These are phyloP conservation scores for Punica granatum DNA, from an alignment of 345 rosid species.

Conservation along the genomic window DNA sequence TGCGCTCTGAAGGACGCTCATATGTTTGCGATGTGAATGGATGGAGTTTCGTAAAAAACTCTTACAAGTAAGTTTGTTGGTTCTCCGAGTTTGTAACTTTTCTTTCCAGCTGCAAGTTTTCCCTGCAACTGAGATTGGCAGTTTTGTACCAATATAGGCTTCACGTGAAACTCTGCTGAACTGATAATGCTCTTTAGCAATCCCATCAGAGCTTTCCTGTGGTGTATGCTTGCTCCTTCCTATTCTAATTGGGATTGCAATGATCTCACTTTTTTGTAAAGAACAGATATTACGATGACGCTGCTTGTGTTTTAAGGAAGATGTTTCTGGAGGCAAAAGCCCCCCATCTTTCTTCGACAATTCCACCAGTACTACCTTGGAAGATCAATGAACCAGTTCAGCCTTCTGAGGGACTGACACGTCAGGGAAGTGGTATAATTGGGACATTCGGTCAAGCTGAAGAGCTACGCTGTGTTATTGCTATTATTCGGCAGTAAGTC, in stretches of 20 bases:
- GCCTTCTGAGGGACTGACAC: slow-evolving; percentile 80
- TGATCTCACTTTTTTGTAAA: slow-evolving; percentile 10
- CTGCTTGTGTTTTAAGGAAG: slow-evolving; percentile 93
- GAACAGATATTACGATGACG: slow-evolving; percentile 91
- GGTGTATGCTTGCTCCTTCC: background rate
- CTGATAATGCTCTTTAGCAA: background rate
- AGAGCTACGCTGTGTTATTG: slow-evolving; percentile 98
- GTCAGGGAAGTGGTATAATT: slow-evolving; percentile 95
- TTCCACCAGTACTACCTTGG: slow-evolving; percentile 97
- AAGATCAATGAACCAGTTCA: slow-evolving; percentile 75
- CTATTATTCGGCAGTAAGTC: slow-evolving; percentile 92
- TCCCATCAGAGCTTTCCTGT: background rate
- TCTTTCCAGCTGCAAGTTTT: background rate
- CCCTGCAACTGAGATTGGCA: background rate
- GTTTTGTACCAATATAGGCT: background rate
- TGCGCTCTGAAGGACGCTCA: slow-evolving; percentile 93
- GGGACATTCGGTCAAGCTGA: slow-evolving; percentile 91
- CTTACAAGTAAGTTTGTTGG: slow-evolving; percentile 61
- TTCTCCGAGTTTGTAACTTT: background rate
- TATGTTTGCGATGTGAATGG: slow-evolving; percentile 99
- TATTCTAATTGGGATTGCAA: background rate
- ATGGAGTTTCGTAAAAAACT: slow-evolving; percentile 99
- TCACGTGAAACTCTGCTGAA: background rate
- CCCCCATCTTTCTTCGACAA: slow-evolving; percentile 86
- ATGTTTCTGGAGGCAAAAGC: slow-evolving; percentile 98